Evolutionary conservation across 225 moss, liverwort and hornwort species (phyloP).

Genomic region (Lunularia cruciata): DNA sequence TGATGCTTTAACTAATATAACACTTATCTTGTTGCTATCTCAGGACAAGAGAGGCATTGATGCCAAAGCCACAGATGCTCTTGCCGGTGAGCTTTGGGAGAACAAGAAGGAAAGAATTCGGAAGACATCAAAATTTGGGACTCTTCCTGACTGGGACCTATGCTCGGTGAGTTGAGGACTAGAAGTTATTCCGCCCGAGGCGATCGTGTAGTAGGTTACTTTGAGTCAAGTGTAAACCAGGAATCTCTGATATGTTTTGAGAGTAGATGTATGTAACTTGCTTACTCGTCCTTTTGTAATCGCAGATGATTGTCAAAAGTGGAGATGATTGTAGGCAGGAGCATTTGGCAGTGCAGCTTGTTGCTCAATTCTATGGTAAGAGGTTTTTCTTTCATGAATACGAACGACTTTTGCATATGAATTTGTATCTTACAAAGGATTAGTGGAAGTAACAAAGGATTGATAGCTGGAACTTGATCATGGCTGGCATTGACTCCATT

Average conservation of each 20-base stretch:
- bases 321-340: conserved; percentile 99
- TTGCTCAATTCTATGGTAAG: conserved; percentile 96
- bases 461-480: too few relatives aligned
- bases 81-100: conserved; percentile 97
- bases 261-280: too few relatives aligned
- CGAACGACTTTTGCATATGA: background rate
- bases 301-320: conserved; percentile 99
- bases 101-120: conserved; percentile 84
- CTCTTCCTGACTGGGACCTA: conserved; percentile 86
- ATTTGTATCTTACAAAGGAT: background rate
- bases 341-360: conserved; percentile 94
- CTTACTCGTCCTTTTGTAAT: conserved; percentile 11
- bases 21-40: too few relatives aligned
- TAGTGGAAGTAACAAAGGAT: background rate
- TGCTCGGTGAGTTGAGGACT: conserved; percentile 65
- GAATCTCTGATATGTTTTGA: too few relatives aligned
- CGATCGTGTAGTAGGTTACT: background rate
- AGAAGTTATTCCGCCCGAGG: background rate
- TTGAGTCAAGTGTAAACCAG: too few relatives aligned
- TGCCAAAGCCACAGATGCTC: conserved; percentile 90
- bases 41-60: conserved; percentile 75
- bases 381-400: background rate
- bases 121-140: conserved; percentile 77
- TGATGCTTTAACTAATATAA: too few relatives aligned
- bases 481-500: too few relatives aligned